Evolutionary conservation across 2,329 filamentous ascomycete genomes (phyloP).

Genomic region (Emericellopsis cladophorae): DNA sequence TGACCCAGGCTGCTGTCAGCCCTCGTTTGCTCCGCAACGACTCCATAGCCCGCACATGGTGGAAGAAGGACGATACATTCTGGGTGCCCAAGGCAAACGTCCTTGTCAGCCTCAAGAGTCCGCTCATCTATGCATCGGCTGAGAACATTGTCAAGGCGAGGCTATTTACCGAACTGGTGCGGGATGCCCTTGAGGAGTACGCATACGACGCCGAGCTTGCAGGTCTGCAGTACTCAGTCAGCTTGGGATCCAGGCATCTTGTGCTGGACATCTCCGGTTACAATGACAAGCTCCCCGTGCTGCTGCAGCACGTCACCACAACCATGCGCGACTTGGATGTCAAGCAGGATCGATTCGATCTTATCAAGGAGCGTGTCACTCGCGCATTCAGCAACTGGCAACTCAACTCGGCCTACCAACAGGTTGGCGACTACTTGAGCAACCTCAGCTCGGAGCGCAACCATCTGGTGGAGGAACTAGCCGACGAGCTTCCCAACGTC

Average conservation of each 20-base stretch:
- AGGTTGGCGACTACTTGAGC: slow-evolving; percentile 70
- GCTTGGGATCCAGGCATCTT: slow-evolving; percentile 58
- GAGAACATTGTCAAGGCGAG: slow-evolving; percentile 66
- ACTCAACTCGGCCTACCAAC: slow-evolving; percentile 77
- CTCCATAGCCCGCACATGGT: slow-evolving; percentile 72
- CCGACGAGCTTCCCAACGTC: slow-evolving; percentile 62
- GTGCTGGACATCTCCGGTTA: slow-evolving; percentile 77
- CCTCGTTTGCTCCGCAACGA: slow-evolving; percentile 83
- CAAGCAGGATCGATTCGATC: slow-evolving; percentile 76
- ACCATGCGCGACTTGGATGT: slow-evolving; percentile 78
- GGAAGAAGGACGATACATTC: slow-evolving; percentile 96
- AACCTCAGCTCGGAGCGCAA: slow-evolving; percentile 69
- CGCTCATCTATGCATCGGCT: slow-evolving; percentile 66
- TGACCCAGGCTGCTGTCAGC: slow-evolving; percentile 58
- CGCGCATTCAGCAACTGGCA: slow-evolving; percentile 78
- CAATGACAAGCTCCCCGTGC: slow-evolving; percentile 87
- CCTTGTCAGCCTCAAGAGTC: slow-evolving; percentile 67
- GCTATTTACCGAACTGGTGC: slow-evolving; percentile 74
- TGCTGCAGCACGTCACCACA: slow-evolving; percentile 77
- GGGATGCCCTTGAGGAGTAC: slow-evolving; percentile 83
- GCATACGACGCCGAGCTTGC: slow-evolving; percentile 93
- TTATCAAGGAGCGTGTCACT: slow-evolving; percentile 74
- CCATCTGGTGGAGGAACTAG: slow-evolving; percentile 69
- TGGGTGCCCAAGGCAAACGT: slow-evolving; percentile 95
- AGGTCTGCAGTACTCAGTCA: slow-evolving; percentile 73